Base-by-base conservation (phyloP, 2,329 filamentous ascomycete species). In the Clathrospora elynae region DNA sequence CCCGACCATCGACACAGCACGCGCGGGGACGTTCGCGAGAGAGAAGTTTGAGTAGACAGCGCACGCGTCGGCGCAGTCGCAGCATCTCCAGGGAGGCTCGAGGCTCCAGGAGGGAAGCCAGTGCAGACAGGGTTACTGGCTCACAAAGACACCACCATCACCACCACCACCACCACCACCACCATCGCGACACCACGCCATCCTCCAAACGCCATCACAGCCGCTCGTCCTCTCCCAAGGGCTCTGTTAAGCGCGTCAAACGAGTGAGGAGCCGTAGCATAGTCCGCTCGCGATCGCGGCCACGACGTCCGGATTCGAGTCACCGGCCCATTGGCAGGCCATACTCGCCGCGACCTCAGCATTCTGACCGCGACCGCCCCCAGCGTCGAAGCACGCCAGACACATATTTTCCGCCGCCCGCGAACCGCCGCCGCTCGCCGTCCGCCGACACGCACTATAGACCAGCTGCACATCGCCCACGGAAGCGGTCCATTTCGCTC, bases 371-470 rank as follows among this genome's bases (percentile, higher is more conserved):
- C 49, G 66, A 71, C 37, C 60, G 62, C 51, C 47, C 55, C n/a
- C n/a, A n/a, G 10, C 46, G 61, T 42, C 62, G 64, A 42, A 59
- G 56, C 16, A 68, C 71, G 12, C 68, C 70, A 37, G 66, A 68
- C 45, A 56, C 62, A 17, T 70, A 72, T 53, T 57, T 70, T 18
- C 63, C 63, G 22, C 34, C 51, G 0, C 43, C 55, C 6, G 41
- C 64, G 9, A 52, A 58, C 41, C 71, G 68, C 26, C 71, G 67
- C 32, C 71, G 71, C 42, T 75, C 73, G 23, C 68, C 59, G 10
- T 75, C 73, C 10, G 57, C 52, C 46, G 71, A 74, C 30, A 71
- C 69, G 19, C 57, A 64, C 37, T 71, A 72, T 51, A 55, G 62
- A 38, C 55, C 59, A 14, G 60, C 61, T 24, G 49, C 65, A 24